Base-by-base conservation (phyloP, 495 filamentous ascomycete genomes). In the Achaetomiella virescens region DNA sequence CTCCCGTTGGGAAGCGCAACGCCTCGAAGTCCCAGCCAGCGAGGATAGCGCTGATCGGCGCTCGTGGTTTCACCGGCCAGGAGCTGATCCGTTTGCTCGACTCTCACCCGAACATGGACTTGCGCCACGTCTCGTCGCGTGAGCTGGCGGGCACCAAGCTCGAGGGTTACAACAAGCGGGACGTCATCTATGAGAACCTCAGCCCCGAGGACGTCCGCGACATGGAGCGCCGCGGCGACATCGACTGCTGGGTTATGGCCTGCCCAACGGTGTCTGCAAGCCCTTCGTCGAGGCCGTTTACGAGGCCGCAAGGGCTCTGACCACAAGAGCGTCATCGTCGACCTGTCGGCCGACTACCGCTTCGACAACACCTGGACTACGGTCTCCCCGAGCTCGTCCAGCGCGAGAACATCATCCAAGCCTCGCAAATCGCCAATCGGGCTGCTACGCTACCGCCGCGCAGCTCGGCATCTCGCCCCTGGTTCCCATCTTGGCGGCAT, bases 181-280 rank as follows among this genome's bases (percentile, higher is more conserved):
- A 95, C 36, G 90, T 97, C 49, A 88, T 81, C 61, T 98, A 97
- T 69, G 90, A 95, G 75, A 96, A 92, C 70, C 78, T 97, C 33
- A 84, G 82, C 59, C 80, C 89, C 38, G 93, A 98, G 50, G 92
- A 97, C 66, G 87, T 97, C 21, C 84, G 88, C 49, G 83, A 85
- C 51, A 95, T 97, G 90, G 89, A 91, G 60, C 84, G 88, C 66
- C 85, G 86, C 41, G 87, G 87, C n/a, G 86, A 93, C 50, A 89
- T 98, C 51, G 93, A 98, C 76, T 95, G 90, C 75, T 97, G 91
- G 90, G 89, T 98, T 33, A 95, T 97, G 90, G 93, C 93, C 81
- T 98, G 25, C 93, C 93, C 12, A 98, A 98, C 64, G 93, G 93
- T 47, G 90, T 98, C 54, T 96, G 91, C 80, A 90, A 92, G 75